Conservation (phyloP, 208 protist species). For the Leishmania braziliensis region DNA sequence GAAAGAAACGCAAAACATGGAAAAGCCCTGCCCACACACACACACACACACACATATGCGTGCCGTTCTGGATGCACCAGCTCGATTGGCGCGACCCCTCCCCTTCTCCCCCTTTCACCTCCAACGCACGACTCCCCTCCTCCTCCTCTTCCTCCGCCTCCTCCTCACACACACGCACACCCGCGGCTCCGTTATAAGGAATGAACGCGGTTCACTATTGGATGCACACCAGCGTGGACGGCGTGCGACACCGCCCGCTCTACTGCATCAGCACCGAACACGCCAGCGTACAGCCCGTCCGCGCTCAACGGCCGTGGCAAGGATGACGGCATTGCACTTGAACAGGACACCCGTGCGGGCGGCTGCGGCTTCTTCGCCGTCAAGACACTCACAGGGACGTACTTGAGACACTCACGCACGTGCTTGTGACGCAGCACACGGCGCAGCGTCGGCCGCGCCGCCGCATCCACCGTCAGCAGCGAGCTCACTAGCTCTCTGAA, state of each 20-base stretch:
- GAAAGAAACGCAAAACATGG: background rate
- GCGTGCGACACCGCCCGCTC: slow-evolving; percentile 33
- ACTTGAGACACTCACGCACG: slow-evolving; percentile 46
- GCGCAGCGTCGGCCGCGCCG: slow-evolving; percentile 60
- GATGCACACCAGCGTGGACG: slow-evolving; percentile 5
- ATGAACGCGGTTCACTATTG: slow-evolving; percentile 10
- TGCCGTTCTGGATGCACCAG: background rate
- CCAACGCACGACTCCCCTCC: no score
- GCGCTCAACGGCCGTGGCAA: background rate
- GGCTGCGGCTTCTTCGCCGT: slow-evolving; percentile 12
- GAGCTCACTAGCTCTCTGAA: slow-evolving; percentile 66
- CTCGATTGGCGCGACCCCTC: no score
- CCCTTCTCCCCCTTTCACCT: no score
- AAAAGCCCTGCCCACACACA: background rate
- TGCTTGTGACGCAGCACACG: slow-evolving; percentile 60
- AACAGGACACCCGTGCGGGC: background rate
- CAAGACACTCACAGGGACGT: slow-evolving; percentile 43
- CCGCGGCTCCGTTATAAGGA: background rate
- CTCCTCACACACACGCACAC: background rate
- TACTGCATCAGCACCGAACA: slow-evolving; percentile 59
- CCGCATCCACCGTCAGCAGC: slow-evolving; percentile 55
- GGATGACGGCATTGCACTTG: background rate
- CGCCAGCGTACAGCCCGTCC: slow-evolving; percentile 32
- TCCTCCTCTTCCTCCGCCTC: background rate
- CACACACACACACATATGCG: background rate